Percentiles rank a stretch among this genome's conserved stretches.
Conservation (phyloP, 768 basidiomycete genomes). For the Rhizopogon vesiculosus region DNA sequence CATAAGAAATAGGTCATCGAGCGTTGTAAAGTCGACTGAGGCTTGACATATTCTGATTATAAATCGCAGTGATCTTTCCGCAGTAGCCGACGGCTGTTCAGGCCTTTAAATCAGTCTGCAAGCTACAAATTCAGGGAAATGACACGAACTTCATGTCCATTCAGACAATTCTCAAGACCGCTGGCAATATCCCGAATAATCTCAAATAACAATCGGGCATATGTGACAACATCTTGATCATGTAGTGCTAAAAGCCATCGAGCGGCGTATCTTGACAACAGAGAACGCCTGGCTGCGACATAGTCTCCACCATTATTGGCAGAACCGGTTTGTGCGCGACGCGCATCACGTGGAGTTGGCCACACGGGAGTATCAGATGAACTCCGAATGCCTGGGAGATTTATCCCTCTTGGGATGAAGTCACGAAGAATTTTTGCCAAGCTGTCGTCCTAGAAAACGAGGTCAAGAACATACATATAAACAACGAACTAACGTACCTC, state of each 20-base stretch:
- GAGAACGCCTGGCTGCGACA: constrained; percentile 48
- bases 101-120: neutral
- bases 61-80: constrained; percentile 42
- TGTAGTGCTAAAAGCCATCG: constrained; percentile 72
- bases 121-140: neutral
- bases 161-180: too few relatives aligned
- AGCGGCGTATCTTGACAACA: constrained; percentile 52
- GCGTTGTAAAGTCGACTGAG: constrained; percentile 49
- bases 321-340: constrained; percentile 34
- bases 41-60: constrained; percentile 52
- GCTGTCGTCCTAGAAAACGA: constrained; percentile 49
- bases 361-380: constrained; percentile 43
- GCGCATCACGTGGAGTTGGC: constrained; percentile 36
- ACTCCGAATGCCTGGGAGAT: constrained; percentile 61
- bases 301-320: constrained; percentile 68
- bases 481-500: constrained; percentile 42
- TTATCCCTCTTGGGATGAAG: constrained; percentile 52
- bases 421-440: constrained; percentile 64
- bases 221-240: constrained; percentile 50
- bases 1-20: constrained; percentile 52
- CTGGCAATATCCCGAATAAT: constrained; percentile 43
- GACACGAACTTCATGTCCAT: neutral
- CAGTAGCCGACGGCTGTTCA: constrained; percentile 8
- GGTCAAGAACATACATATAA: neutral
- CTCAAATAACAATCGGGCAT: constrained; percentile 49